Conservation (phyloP, 2,329 filamentous ascomycete genomes). For the Neonectria punicea region DNA sequence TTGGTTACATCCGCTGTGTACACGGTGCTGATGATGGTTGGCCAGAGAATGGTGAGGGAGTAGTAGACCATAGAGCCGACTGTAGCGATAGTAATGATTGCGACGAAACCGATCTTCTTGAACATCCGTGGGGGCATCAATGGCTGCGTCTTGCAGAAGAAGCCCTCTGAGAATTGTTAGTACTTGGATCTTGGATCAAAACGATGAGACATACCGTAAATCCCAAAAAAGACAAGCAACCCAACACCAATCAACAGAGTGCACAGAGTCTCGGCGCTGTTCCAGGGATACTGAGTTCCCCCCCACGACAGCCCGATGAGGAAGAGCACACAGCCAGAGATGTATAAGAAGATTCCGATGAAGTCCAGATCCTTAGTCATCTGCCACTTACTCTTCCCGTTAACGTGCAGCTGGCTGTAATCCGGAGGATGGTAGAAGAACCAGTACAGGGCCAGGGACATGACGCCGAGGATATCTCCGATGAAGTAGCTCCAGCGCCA, state of each 20-base stretch:
- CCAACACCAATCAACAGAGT: slow-evolving; percentile 51
- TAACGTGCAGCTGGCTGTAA: slow-evolving; percentile 54
- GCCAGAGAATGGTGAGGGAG: slow-evolving; percentile 56
- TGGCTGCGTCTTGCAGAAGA: slow-evolving; percentile 48
- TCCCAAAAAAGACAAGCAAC: slow-evolving; percentile 48
- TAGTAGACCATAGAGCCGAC: slow-evolving; percentile 57
- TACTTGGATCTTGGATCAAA: not conserved
- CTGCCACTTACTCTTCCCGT: slow-evolving; percentile 49
- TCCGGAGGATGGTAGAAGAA: slow-evolving; percentile 60
- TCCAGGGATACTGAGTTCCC: slow-evolving; percentile 54
- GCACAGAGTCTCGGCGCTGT: slow-evolving; percentile 49
- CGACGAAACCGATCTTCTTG: slow-evolving; percentile 51
- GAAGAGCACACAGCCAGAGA: slow-evolving; percentile 53
- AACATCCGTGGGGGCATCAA: slow-evolving; percentile 56
- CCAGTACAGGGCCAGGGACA: slow-evolving; percentile 52
- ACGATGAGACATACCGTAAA: slow-evolving; percentile 44
- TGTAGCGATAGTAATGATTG: slow-evolving; percentile 51
- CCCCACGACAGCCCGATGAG: slow-evolving; percentile 57
- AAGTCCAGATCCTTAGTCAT: slow-evolving; percentile 57
- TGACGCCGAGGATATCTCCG: slow-evolving; percentile 54
- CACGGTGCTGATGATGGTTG: slow-evolving; percentile 51
- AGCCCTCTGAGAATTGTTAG: slow-evolving; percentile 45
- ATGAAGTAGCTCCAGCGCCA: slow-evolving; percentile 64
- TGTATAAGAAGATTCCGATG: slow-evolving; percentile 55
- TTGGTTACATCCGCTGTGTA: slow-evolving; percentile 50